Conservation (phyloP, 495 filamentous ascomycete genomes). For the Immersiella caudata region DNA sequence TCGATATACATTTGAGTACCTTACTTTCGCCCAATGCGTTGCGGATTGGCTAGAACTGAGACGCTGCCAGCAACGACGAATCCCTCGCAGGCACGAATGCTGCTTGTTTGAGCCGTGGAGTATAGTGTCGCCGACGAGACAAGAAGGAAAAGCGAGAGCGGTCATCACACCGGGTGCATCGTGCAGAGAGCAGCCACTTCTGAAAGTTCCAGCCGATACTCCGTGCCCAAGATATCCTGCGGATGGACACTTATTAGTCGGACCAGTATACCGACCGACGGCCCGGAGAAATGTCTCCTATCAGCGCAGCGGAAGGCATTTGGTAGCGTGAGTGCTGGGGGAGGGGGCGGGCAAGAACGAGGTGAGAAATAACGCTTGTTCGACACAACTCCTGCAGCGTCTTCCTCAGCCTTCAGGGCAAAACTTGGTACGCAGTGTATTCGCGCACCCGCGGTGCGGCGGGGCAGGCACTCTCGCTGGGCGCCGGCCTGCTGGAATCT, state of each 20-base stretch:
- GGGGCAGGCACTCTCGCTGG: background rate
- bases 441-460: background rate
- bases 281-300: slow-evolving; percentile 14
- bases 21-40: background rate
- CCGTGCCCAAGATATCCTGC: background rate
- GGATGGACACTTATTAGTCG: background rate
- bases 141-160: background rate
- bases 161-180: background rate
- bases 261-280: background rate
- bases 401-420: no score
- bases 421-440: background rate
- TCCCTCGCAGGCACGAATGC: background rate
- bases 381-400: no score
- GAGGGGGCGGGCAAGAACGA: background rate
- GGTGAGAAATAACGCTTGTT: no score
- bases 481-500: slow-evolving; percentile 3
- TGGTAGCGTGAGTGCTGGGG: background rate
- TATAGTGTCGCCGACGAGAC: background rate
- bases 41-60: background rate
- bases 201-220: background rate
- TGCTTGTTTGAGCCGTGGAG: background rate
- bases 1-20: background rate
- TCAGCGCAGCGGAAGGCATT: background rate
- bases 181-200: background rate
- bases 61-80: background rate